Conservation (phyloP, 768 basidiomycete genomes). For the Boletus patriciae region DNA sequence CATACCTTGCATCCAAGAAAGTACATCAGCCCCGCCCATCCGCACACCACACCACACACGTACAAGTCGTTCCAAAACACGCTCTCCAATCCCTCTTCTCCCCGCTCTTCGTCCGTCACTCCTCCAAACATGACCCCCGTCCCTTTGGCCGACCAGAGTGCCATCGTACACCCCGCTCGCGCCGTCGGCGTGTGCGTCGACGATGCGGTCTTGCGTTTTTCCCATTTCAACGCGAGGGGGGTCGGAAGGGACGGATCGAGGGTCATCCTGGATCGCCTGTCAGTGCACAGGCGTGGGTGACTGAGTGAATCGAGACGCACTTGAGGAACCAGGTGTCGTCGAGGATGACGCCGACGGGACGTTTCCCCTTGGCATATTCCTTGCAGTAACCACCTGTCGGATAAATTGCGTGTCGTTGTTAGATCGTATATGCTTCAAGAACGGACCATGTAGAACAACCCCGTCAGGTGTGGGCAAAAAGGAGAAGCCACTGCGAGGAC, state of each 20-base stretch:
- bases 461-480: constrained; percentile 57
- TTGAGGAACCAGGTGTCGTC: constrained; percentile 89
- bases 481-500: constrained; percentile 80
- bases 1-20: constrained; percentile 53
- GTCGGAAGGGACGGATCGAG: constrained; percentile 24
- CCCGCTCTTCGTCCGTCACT: constrained; percentile 82
- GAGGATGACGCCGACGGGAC: constrained; percentile 74
- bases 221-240: constrained; percentile 72
- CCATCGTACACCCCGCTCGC: constrained; percentile 86
- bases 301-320: constrained; percentile 37
- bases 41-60: background rate
- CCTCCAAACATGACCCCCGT: constrained; percentile 85
- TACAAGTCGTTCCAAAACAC: constrained; percentile 84
- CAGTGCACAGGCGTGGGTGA: background rate
- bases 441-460: too few relatives aligned
- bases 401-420: too few relatives aligned
- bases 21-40: background rate
- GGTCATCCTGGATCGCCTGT: constrained; percentile 30
- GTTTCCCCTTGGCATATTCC: constrained; percentile 83
- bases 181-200: constrained; percentile 53
- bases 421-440: too few relatives aligned
- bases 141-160: constrained; percentile 65
- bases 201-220: constrained; percentile 76
- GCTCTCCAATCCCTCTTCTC: constrained; percentile 82
- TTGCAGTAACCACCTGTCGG: constrained; percentile 85